A percentile compares a stretch with the other conserved stretches of the same genome.
Evolutionary conservation across 352 stramenopile species (phyloP).

Genomic region (Phytophthora tubulina): DNA sequence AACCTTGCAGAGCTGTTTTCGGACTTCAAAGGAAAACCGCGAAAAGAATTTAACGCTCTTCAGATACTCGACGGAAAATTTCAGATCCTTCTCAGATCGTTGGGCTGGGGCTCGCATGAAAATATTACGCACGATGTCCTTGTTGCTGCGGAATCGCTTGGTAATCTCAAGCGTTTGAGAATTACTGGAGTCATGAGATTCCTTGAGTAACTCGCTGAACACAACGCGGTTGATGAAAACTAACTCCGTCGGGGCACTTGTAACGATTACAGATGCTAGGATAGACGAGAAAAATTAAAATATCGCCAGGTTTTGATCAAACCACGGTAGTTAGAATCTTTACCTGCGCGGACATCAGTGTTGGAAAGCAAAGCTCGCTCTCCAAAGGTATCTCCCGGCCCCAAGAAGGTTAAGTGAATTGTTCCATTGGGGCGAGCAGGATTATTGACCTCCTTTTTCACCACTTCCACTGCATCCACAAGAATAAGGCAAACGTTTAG

Average conservation of each 20-base stretch:
- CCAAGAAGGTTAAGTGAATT: conserved; percentile 56
- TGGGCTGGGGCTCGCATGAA: conserved; percentile 76
- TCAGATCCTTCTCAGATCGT: conserved; percentile 85
- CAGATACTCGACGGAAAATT: conserved; percentile 87
- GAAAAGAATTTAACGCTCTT: conserved; percentile 91
- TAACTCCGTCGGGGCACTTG: conserved; percentile 61
- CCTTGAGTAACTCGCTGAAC: conserved; percentile 73
- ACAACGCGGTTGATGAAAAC: conserved; percentile 76
- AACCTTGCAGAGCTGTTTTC: conserved; percentile 85
- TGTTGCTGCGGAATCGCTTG: conserved; percentile 86
- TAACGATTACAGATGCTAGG: conserved; percentile 65
- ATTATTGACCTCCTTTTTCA: conserved; percentile 44
- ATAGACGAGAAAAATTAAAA: background rate
- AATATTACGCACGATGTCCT: conserved; percentile 89
- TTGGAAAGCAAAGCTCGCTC: conserved; percentile 75
- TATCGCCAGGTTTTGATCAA: background rate
- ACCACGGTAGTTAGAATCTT: background rate
- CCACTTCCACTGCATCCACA: conserved; percentile 59
- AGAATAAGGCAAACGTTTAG: conserved; percentile 2
- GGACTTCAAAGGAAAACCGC: conserved; percentile 87
- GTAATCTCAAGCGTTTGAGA: conserved; percentile 67
- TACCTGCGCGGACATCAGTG: conserved; percentile 70
- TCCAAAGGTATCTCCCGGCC: conserved; percentile 78
- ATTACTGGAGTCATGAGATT: conserved; percentile 59
- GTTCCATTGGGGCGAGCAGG: conserved; percentile 27